phyloP scores from a whole-genome alignment of 2,329 filamentous ascomycete species.

The Atkinsonella texensis region DNA sequence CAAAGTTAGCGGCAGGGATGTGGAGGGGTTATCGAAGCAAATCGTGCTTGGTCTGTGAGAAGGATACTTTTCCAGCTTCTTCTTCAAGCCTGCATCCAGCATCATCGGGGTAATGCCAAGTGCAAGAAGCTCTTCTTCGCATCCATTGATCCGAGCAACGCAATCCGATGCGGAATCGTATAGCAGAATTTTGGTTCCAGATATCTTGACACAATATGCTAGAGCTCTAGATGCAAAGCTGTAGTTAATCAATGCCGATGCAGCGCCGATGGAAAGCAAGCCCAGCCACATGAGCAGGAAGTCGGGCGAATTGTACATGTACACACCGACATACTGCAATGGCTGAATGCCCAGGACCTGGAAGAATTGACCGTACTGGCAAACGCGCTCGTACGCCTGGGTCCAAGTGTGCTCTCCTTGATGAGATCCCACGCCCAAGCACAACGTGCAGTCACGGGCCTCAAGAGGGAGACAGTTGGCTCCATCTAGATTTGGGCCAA shows the following conservation, averaged over 20 bases:
- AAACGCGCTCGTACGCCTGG: conserved; percentile 3
- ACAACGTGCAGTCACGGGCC: too few relatives aligned
- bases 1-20: not conserved
- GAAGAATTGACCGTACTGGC: conserved; percentile 8
- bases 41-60: not conserved
- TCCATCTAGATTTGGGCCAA: conserved; percentile 17
- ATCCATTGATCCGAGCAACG: not conserved
- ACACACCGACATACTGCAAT: conserved; percentile 4
- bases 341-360: conserved; percentile 2
- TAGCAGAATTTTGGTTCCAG: conserved; percentile 1
- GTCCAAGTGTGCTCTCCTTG: conserved; percentile 6
- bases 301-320: conserved; percentile 7
- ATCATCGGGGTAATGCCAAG: not conserved
- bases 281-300: conserved; percentile 6
- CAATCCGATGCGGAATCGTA: conserved; percentile 5
- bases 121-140: not conserved
- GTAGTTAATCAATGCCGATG: conserved; percentile 7
- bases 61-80: conserved; percentile 1
- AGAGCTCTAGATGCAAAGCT: conserved; percentile 5
- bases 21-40: conserved; percentile 3
- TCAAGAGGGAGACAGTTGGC: conserved; percentile 16
- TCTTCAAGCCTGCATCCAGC: not conserved
- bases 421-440: not conserved
- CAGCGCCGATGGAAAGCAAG: conserved; percentile 8
- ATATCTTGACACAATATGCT: conserved; percentile 4